Base-by-base conservation (phyloP, 345 rosid species). In the Xanthoceras sorbifolium region DNA sequence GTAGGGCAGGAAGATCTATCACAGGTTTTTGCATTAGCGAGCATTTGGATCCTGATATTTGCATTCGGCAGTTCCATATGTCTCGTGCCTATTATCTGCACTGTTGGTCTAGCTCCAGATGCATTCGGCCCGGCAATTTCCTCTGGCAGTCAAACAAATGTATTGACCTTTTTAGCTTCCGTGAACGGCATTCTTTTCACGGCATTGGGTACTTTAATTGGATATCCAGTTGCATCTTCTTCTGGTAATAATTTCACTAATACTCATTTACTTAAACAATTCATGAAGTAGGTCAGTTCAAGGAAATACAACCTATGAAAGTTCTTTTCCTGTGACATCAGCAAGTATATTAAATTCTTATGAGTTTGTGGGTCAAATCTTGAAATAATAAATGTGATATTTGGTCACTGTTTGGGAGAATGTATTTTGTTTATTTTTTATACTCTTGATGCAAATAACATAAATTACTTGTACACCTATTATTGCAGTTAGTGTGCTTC, bases 1-100 rank as follows among this genome's bases (percentile, higher is more conserved):
- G 89, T 95, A 93, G 97, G 98, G 97, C 99, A 95, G 98, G 93
- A 81, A 83, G 99, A 95, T 87, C 74, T 86, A 78, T 93, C 99
- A n/a, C 99, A 92, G 88, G 97, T 82, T 67, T 81, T 90, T 9
- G 84, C 90, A 12, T 83, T 96, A 78, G 99, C 92, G 55, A 87
- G 94, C 86, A 88, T 96, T 81, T 96, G 99, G 99, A 75, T 86
- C 71, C 66, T 93, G 69, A 92, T 96, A 81, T 86, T 92, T 77
- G 87, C 87, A 26, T 67, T 96, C 79, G 99, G 98, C 69, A 79
- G 85, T 74, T 87, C 85, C 8, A 88, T 85, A 10, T 89, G 89
- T 32, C 81, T 86, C 61, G 83, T 88, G 55, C 97, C 97, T 59
- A 69, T 89, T 5, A 14, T 90, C 31, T 91, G 92, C 88, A 85